Base-by-base conservation (phyloP, 2,329 filamentous ascomycete species). In the Stemphylium beticola region DNA sequence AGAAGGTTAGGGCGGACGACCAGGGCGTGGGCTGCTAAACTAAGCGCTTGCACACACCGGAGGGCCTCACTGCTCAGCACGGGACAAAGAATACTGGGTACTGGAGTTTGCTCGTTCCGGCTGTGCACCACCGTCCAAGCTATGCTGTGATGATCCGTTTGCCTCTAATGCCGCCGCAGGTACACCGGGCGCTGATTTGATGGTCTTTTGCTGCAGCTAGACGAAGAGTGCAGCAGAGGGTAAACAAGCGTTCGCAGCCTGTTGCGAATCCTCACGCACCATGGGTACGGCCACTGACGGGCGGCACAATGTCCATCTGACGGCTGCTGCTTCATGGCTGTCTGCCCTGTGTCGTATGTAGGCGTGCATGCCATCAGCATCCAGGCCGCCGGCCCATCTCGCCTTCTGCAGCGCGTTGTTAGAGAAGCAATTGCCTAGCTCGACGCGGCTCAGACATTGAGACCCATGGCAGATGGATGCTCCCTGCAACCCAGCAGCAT, bases 11-110 rank as follows among this genome's bases (percentile, higher is more conserved):
- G 58, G 58, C 58, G 54, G 58, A 55, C 53, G 48, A 45, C 42
- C 45, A 49, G 55, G 63, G 71, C 59, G 66, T 64, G 64, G 66
- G 68, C 66, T 55, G 39, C 40, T 20, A 40, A 29, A 26, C 57
- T 62, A 65, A 62, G 63, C 63, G 66, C 63, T 42, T 66, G 66
- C 64, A 65, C 65, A 63, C 64, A 61, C 61, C 49, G 63, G 60
- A 54, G 54, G 26, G 57, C 61, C 60, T 64, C 61, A 60, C 64
- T 65, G 60, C 58, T 59, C 55, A 63, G 55, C 53, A 64, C 64
- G 63, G 63, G 61, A 61, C 53, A 33, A 37, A 49, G 20, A 41
- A 45, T 26, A 57, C 40, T 53, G 49, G 54, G 54, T 39, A 53
- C 43, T 44, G 65, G 58, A 62, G 58, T 54, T 57, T 68, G 65